phyloP scores from a whole-genome alignment of 2,329 filamentous ascomycete genomes.

The Pseudogymnoascus sp. region DNA sequence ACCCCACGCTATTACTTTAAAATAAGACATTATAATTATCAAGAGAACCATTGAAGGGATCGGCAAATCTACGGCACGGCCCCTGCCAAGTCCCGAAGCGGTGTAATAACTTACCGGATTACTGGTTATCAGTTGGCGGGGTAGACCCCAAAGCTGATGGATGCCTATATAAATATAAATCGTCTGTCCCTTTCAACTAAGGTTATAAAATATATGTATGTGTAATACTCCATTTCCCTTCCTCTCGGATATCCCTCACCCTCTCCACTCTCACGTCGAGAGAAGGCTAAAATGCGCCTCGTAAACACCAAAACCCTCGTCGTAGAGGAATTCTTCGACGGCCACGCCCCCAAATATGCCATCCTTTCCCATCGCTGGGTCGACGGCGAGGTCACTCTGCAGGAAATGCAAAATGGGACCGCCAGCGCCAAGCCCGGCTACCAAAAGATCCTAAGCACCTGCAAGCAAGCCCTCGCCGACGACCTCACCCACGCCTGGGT shows the following conservation, averaged over 20 bases:
- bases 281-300: slow-evolving; percentile 10
- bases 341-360: slow-evolving; percentile 17
- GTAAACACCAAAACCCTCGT: slow-evolving; percentile 13
- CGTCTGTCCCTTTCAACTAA: not conserved
- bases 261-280: not conserved
- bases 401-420: slow-evolving; percentile 10
- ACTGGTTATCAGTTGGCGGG: not conserved
- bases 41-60: not conserved
- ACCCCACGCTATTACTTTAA: not conserved
- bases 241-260: not conserved
- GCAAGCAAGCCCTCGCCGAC: not conserved
- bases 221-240: not conserved
- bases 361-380: slow-evolving; percentile 15
- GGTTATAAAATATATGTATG: not conserved
- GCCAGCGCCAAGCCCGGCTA: not conserved
- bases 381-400: slow-evolving; percentile 11
- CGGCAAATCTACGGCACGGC: not conserved
- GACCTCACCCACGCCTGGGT: not conserved
- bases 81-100: not conserved
- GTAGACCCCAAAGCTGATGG: not conserved
- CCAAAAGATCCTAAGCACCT: not conserved
- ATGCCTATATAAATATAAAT: not conserved
- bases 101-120: not conserved
- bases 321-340: slow-evolving; percentile 18
- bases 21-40: not conserved